Percentiles rank a stretch among this genome's conserved stretches.
Conservation (phyloP, 441 rosid genomes). For the Populus tomentosa region DNA sequence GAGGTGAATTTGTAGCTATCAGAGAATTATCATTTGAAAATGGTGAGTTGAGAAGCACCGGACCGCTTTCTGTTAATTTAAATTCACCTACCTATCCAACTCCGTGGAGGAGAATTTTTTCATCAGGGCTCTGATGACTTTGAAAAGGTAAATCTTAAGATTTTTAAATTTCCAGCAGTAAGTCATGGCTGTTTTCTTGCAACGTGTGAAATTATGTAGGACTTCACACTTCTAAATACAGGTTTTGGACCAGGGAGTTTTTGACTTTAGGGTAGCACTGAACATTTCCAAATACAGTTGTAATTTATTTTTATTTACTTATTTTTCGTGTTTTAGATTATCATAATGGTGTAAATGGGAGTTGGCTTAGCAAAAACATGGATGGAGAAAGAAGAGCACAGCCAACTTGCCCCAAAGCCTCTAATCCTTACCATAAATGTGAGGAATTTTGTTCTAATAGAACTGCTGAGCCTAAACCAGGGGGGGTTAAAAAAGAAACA, state of each 20-base stretch:
- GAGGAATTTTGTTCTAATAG: slow-evolving; percentile 55
- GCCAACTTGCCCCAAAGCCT: slow-evolving; percentile 46
- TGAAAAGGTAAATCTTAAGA: background rate
- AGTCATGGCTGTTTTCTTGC: background rate
- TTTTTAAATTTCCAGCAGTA: background rate
- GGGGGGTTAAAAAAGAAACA: slow-evolving; percentile 28
- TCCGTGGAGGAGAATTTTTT: background rate
- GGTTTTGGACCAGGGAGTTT: background rate
- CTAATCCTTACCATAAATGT: slow-evolving; percentile 82
- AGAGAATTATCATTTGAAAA: background rate
- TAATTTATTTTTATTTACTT: background rate
- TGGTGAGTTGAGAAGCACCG: background rate
- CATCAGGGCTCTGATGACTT: background rate
- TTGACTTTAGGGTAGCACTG: slow-evolving; percentile 2
- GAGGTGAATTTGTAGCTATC: background rate
- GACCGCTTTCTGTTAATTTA: background rate
- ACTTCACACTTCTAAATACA: background rate
- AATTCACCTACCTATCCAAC: background rate
- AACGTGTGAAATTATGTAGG: background rate
- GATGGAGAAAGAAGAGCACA: slow-evolving; percentile 43
- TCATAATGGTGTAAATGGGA: slow-evolving; percentile 28
- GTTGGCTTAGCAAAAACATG: slow-evolving; percentile 33
- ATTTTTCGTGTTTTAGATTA: slow-evolving; percentile 24
- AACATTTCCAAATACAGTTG: slow-evolving; percentile 9
- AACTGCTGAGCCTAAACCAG: slow-evolving; percentile 40